phyloP scores from a whole-genome alignment of 495 filamentous ascomycete genomes.

The Neurospora terricola region DNA sequence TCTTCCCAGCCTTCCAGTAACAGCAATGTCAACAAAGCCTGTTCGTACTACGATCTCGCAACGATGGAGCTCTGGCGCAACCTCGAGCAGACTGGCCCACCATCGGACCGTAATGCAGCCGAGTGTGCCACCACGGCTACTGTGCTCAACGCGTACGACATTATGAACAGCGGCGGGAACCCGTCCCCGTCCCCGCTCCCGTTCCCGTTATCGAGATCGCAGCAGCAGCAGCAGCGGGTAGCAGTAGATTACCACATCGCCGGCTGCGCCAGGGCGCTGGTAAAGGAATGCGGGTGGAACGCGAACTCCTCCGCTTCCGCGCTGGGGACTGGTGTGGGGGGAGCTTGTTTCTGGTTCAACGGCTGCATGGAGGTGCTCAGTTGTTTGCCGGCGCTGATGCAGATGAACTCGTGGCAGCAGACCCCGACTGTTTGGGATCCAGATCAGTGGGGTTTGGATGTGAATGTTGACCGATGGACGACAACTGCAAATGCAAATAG shows the following conservation, averaged over 20 bases:
- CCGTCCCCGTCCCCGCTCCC: neutral
- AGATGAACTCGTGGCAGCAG: slow-evolving; percentile 21
- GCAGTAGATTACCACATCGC: slow-evolving; percentile 59
- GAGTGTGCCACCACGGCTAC: slow-evolving; percentile 86
- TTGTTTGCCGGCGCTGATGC: slow-evolving; percentile 42
- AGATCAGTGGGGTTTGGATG: slow-evolving; percentile 83
- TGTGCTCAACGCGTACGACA: slow-evolving; percentile 84
- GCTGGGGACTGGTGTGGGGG: slow-evolving; percentile 51
- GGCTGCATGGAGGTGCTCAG: slow-evolving; percentile 81
- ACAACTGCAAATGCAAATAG: neutral
- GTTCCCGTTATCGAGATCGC: neutral
- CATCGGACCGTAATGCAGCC: slow-evolving; percentile 58
- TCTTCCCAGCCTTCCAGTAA: neutral
- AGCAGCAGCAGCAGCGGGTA: neutral
- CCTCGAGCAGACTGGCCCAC: slow-evolving; percentile 52
- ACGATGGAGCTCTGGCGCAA: slow-evolving; percentile 61
- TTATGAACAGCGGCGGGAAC: slow-evolving; percentile 47
- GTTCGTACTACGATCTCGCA: slow-evolving; percentile 68
- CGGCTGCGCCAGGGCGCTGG: slow-evolving; percentile 66
- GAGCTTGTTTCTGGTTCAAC: slow-evolving; percentile 93
- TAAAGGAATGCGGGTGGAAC: slow-evolving; percentile 87
- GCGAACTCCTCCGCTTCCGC: slow-evolving; percentile 42
- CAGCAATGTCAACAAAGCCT: slow-evolving; percentile 14
- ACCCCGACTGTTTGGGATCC: slow-evolving; percentile 62
- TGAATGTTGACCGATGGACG: slow-evolving; percentile 48